These are phyloP conservation scores for Glaciozyma martinii DNA, from an alignment of 768 basidiomycete genomes.

Conservation along the genomic window DNA sequence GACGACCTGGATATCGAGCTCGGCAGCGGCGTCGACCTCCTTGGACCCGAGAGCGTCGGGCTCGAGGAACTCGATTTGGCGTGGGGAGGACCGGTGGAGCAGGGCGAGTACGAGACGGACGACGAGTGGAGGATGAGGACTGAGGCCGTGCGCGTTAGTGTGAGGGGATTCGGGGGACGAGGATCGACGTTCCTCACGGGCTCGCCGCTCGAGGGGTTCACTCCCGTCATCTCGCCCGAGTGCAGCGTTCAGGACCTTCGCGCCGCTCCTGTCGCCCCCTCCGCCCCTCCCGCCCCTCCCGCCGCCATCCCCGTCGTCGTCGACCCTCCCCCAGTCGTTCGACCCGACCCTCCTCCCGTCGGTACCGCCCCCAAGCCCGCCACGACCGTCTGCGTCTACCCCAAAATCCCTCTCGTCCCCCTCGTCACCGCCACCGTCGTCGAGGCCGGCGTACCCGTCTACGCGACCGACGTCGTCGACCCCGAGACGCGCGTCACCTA, in stretches of 20 bases:
- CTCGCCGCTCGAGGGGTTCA: conserved; percentile 4
- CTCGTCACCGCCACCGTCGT: conserved; percentile 4
- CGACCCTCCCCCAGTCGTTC: neutral
- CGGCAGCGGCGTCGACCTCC: conserved; percentile 17
- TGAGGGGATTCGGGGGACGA: neutral
- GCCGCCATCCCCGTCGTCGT: too few species aligned
- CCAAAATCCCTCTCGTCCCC: conserved; percentile 5
- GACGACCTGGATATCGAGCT: conserved; percentile 28
- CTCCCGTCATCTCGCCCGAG: conserved; percentile 3
- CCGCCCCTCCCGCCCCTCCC: neutral
- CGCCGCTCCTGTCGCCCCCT: neutral
- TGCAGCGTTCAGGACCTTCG: neutral
- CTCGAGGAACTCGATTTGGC: conserved; percentile 29
- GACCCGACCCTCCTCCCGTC: neutral
- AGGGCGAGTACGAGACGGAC: conserved; percentile 6
- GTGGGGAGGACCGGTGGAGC: conserved; percentile 17
- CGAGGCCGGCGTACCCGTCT: conserved; percentile 18
- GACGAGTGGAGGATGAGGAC: neutral
- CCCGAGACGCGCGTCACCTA: neutral
- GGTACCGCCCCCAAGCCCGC: neutral
- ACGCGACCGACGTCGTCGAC: conserved; percentile 2
- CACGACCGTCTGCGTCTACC: neutral
- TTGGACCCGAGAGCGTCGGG: conserved; percentile 25
- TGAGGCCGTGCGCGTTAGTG: neutral
- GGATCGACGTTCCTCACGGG: conserved; percentile 16